Conservation (phyloP, 2,329 filamentous ascomycete species). For the Sclerotinia borealis region DNA sequence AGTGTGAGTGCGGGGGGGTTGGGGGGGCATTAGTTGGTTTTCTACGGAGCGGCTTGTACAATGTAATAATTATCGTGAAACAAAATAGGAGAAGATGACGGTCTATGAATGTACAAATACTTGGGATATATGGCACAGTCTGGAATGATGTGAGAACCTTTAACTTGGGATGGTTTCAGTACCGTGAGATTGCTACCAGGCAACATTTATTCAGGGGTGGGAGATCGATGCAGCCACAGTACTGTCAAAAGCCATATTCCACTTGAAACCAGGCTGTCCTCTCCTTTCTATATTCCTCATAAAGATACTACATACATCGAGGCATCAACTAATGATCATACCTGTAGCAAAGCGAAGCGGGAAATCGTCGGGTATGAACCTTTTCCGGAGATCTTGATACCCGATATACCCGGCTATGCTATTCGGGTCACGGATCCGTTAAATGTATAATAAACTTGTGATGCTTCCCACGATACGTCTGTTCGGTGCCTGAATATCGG, state of each 20-base stretch:
- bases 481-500: too few species aligned
- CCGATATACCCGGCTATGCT: background rate
- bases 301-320: too few species aligned
- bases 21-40: background rate
- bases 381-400: background rate
- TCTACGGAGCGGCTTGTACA: background rate
- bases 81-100: background rate
- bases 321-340: background rate
- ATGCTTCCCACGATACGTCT: background rate
- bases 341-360: background rate
- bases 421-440: background rate
- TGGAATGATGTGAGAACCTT: background rate
- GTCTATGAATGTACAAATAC: background rate
- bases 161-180: background rate
- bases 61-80: background rate
- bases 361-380: background rate
- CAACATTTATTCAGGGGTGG: background rate
- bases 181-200: background rate
- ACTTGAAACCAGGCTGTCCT: too few species aligned
- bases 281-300: background rate
- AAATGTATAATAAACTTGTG: background rate
- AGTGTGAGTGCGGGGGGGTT: too few species aligned
- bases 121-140: background rate
- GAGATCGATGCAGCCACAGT: background rate
- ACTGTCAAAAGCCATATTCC: background rate